Evolutionary conservation across 345 rosid genomes (phyloP).

Genomic region (Citrus glauca): DNA sequence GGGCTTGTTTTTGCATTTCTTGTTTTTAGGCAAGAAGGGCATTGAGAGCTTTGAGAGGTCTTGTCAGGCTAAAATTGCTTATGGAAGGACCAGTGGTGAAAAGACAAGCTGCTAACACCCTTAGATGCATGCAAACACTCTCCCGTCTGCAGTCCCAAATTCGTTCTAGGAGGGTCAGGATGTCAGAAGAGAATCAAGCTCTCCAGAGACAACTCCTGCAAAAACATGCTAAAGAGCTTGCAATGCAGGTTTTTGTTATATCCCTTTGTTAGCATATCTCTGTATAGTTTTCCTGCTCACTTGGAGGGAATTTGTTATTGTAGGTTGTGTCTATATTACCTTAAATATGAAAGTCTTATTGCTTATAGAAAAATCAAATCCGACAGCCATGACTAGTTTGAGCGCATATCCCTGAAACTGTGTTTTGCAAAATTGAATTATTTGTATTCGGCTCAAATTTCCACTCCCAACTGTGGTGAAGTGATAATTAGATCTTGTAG

Average conservation of each 20-base stretch:
- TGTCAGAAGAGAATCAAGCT: constrained; percentile 91
- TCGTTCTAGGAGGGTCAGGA: constrained; percentile 68
- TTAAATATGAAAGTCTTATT: neutral
- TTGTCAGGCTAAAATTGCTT: constrained; percentile 71
- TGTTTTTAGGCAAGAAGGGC: constrained; percentile 78
- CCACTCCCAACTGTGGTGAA: neutral
- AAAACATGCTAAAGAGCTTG: constrained; percentile 85
- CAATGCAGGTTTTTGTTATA: constrained; percentile 47
- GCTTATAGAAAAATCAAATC: neutral
- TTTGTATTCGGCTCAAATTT: neutral
- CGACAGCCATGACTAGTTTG: neutral
- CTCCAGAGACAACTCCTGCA: constrained; percentile 85
- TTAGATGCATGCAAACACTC: constrained; percentile 84
- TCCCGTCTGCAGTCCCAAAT: constrained; percentile 87
- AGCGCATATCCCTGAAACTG: neutral
- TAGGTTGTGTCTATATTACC: neutral
- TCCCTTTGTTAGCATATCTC: neutral
- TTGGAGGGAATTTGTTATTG: neutral
- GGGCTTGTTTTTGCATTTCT: constrained; percentile 5
- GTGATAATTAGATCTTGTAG: neutral
- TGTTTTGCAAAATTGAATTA: neutral
- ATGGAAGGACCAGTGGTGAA: constrained; percentile 84
- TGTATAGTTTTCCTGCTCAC: neutral
- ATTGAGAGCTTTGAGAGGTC: constrained; percentile 75
- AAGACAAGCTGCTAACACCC: constrained; percentile 76